Evolutionary conservation across 495 filamentous ascomycete species (phyloP).

Genomic region (Glarea lozoyensis): DNA sequence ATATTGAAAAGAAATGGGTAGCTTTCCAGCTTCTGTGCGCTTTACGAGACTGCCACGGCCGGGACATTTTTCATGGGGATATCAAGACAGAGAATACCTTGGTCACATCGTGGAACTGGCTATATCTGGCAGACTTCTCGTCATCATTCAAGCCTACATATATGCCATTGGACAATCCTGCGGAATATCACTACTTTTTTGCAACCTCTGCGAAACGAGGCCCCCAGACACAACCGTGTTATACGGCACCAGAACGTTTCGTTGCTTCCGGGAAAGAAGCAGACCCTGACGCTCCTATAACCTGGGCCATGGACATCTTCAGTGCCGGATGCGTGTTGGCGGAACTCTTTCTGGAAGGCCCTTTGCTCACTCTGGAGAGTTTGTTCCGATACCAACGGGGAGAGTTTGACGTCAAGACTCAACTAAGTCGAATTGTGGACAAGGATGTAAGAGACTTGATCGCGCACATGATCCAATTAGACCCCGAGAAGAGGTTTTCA

Average conservation of each 20-base stretch:
- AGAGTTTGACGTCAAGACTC: constrained; percentile 76
- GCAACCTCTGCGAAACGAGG: constrained; percentile 73
- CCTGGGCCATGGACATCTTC: constrained; percentile 99
- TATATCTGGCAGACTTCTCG: constrained; percentile 94
- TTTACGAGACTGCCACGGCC: constrained; percentile 81
- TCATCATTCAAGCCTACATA: constrained; percentile 92
- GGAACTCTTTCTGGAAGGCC: constrained; percentile 90
- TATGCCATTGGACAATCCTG: constrained; percentile 93
- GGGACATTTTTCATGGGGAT: constrained; percentile 92
- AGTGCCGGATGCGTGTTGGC: constrained; percentile 96
- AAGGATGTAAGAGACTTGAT: constrained; percentile 79
- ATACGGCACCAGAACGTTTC: constrained; percentile 92
- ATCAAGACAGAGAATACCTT: constrained; percentile 97
- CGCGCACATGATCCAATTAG: constrained; percentile 87
- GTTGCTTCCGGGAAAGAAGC: constrained; percentile 54
- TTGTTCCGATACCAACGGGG: constrained; percentile 88
- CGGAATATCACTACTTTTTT: constrained; percentile 96
- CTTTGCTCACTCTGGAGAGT: constrained; percentile 87
- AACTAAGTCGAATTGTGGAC: constrained; percentile 82
- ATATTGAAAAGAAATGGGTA: constrained; percentile 98
- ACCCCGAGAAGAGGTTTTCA: constrained; percentile 84
- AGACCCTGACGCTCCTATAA: constrained; percentile 51
- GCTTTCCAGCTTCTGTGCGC: constrained; percentile 93
- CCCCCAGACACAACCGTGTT: constrained; percentile 79
- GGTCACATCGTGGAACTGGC: constrained; percentile 99